Evolutionary conservation across 75 land plant genomes (phyloP).

Genomic region (Pinus taeda): DNA sequence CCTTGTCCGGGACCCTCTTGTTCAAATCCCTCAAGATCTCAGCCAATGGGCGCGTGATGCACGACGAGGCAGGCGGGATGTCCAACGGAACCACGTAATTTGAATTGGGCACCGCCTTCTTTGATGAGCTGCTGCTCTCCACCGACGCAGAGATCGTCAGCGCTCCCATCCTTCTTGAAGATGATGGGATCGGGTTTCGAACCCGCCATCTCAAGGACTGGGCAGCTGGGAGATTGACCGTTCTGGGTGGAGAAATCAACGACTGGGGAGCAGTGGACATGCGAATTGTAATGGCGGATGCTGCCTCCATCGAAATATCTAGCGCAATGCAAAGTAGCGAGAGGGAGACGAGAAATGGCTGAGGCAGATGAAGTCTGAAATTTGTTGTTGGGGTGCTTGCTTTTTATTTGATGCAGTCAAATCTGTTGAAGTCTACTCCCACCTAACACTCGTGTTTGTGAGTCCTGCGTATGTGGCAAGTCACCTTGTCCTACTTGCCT

Average conservation of each 20-base stretch:
- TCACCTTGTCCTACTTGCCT: not conserved
- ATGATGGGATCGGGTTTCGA: not conserved
- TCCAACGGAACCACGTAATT: conserved; percentile 94
- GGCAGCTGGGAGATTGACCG: too few species aligned
- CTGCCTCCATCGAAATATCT: not conserved
- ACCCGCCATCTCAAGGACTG: not conserved
- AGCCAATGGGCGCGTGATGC: conserved; percentile 79
- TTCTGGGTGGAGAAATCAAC: not conserved
- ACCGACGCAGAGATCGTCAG: not conserved
- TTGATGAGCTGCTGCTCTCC: not conserved
- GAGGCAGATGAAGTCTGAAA: not conserved
- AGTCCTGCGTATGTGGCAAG: not conserved
- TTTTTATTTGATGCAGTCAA: not conserved
- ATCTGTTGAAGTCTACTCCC: not conserved
- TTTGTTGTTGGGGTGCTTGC: not conserved
- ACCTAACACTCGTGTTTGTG: not conserved
- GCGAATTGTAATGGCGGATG: not conserved
- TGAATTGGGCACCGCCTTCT: conserved; percentile 31
- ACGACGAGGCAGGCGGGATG: conserved; percentile 38
- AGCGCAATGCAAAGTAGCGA: not conserved
- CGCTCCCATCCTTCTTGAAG: not conserved
- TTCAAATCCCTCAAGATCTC: conserved; percentile 96
- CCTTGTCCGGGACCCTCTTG: conserved; percentile 92
- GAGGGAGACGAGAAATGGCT: not conserved
- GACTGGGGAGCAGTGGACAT: not conserved